Conservation (phyloP, 352 stramenopile species). For the Globisporangium canariense region DNA sequence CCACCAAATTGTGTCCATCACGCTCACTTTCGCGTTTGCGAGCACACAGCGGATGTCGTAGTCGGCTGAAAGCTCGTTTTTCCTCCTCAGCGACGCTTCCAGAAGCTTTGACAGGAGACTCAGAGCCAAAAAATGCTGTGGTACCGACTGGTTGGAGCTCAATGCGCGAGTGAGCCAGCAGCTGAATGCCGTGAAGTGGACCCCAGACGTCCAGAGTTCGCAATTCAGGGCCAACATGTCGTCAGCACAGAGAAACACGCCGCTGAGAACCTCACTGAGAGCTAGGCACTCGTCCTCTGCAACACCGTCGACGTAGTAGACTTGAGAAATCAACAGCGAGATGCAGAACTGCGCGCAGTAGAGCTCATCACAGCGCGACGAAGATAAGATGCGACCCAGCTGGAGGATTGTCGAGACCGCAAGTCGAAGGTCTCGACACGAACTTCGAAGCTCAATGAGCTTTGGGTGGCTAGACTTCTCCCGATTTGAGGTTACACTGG, state of each 20-base stretch:
- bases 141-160: not conserved
- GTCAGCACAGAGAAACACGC: not conserved
- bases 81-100: not conserved
- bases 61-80: not conserved
- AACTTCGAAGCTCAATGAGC: not conserved
- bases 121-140: not conserved
- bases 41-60: not conserved
- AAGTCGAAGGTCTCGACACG: constrained; percentile 1
- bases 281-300: not conserved
- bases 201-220: not conserved
- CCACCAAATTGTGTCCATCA: constrained; percentile 17
- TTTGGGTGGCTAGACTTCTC: not conserved
- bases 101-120: not conserved
- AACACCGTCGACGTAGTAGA: constrained; percentile 10
- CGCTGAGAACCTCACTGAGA: constrained; percentile 2
- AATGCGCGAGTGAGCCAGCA: constrained; percentile 1
- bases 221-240: not conserved
- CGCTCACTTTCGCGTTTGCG: not conserved
- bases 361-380: not conserved
- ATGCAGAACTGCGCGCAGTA: constrained; percentile 6
- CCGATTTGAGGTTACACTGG: not conserved
- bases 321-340: constrained; percentile 12
- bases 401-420: constrained; percentile 6
- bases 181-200: constrained; percentile 1
- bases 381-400: constrained; percentile 6